Base-by-base conservation (phyloP, 495 filamentous ascomycete species). In the Ramalina peruviana region DNA sequence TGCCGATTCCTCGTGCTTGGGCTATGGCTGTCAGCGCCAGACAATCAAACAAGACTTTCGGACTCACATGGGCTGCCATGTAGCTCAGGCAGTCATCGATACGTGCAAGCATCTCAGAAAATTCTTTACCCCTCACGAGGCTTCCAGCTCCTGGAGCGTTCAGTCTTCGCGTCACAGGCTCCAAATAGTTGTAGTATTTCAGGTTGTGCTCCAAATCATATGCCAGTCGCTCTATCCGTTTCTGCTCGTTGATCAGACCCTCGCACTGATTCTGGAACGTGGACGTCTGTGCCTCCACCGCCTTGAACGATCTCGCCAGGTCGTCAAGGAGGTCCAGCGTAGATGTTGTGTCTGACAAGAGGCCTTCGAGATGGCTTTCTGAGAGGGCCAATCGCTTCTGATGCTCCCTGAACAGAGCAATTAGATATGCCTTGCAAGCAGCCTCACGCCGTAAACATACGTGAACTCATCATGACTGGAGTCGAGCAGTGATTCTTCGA, bases 181-280 rank as follows among this genome's bases (percentile, higher is more conserved):
- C 92, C 19, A 97, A 73, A 61, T 90, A 93, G 19, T 81, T 78
- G 60, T 96, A 99, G 61, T 94, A 95, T 54, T 87, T 80, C 6
- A 95, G 72, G 54, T 94, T 93, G 25, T 82, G 78, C 6, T 83
- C 82, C 41, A 99, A 83, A 26, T 83, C 80, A 54, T 89, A 80
- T 1, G 87, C 85, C 36, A 97, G 70, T 33, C 73, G 72, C 44
- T 82, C 77, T 20, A 94, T 72, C 13, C 83, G 79, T 53, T 74
- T 79, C 61, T 96, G 84, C 43, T 93, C 85, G 3, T 76, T 67
- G 21, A 95, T 63, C 1, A 97, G 67, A 15, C 85, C 85, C 58
- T 95, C 86, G 62, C 90, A 97, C 64, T 90, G 87, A 46, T 82
- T 81, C 62, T 88, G 85, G 62, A 99, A 95, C 33, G 82, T 80